These are phyloP conservation scores for Suhomyces bokatorum DNA, from an alignment of 1,139 yeast species.

Conservation along the genomic window DNA sequence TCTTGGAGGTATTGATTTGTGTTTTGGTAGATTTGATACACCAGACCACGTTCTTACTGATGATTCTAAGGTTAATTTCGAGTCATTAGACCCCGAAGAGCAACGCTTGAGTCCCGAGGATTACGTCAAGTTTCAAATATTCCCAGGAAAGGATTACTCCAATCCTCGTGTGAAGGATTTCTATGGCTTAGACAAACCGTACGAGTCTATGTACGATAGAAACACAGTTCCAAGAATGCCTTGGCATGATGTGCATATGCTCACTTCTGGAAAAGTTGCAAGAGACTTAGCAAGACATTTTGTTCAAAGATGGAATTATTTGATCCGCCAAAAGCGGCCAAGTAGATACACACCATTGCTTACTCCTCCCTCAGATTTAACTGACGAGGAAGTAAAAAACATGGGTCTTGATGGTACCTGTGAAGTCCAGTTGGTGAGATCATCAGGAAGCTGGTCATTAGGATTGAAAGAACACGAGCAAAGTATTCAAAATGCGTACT, in stretches of 20 bases:
- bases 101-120: constrained; percentile 34
- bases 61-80: constrained; percentile 54
- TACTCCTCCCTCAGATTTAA: constrained; percentile 88
- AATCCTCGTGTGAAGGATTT: constrained; percentile 94
- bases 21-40: constrained; percentile 95
- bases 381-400: constrained; percentile 64
- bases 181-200: constrained; percentile 76
- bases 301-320: constrained; percentile 96
- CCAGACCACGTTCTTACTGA: constrained; percentile 92
- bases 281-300: constrained; percentile 91
- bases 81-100: constrained; percentile 30
- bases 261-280: constrained; percentile 93
- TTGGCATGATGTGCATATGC: constrained; percentile 99
- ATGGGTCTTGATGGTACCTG: constrained; percentile 81
- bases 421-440: constrained; percentile 85
- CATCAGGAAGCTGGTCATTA: constrained; percentile 90
- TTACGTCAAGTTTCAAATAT: constrained; percentile 59
- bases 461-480: constrained; percentile 84
- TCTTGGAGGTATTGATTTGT: constrained; percentile 92
- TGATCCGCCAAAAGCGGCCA: constrained; percentile 89
- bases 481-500: constrained; percentile 89
- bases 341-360: constrained; percentile 89
- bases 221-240: constrained; percentile 89
- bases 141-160: constrained; percentile 97
- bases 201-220: constrained; percentile 90